Base-by-base conservation (phyloP, 805 yeast genomes). In the Sugiyamaella boreocaroliniensis region DNA sequence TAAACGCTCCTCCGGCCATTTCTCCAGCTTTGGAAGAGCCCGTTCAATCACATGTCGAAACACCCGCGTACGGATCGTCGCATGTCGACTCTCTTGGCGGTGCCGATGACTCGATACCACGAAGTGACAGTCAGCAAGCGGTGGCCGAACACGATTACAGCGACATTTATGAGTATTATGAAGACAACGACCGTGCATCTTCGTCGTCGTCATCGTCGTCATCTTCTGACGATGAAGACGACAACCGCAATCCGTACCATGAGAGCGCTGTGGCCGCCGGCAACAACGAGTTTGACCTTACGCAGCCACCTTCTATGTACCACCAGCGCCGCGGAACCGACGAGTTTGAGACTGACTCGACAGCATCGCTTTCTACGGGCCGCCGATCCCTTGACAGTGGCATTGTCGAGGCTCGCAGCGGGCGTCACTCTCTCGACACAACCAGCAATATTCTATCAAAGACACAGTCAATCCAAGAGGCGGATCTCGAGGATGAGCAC, bases 331-430 rank as follows among this genome's bases (percentile, higher is more conserved):
- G 42, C 10, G 41, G 29, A 15, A 49, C 43, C 12, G 48, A 44
- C 16, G 52, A 49, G 16, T 43, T 20, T 18, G 59, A 54, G 15
- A 50, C 62, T 6, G 65, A 61, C 46, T 62, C 66, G 4, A 54
- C 64, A 14, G 64, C 64, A 14, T 58, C 68, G 19, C 45, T 65
- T 2, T 63, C 67, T 4, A 63, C 67, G 8, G 67, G 67, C 10
- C 42, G 55, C 18, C 54, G 57, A 18, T 59, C 64, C 43, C 40
- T 58, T 14, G 65, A 60, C 34, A 57, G 57, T 34, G 29, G 44
- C 5, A 15, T 43, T 37, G 22, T 55, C 45, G 29, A 43, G 22
- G 41, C 43, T 26, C 46, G 55, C 22, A 43, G 34, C 12, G 48
- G 48, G 40, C 22, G 52, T 47, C 34, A 51, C 48, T 42, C 50